phyloP scores from a whole-genome alignment of 495 filamentous ascomycete genomes.

The Penicillium steckii region DNA sequence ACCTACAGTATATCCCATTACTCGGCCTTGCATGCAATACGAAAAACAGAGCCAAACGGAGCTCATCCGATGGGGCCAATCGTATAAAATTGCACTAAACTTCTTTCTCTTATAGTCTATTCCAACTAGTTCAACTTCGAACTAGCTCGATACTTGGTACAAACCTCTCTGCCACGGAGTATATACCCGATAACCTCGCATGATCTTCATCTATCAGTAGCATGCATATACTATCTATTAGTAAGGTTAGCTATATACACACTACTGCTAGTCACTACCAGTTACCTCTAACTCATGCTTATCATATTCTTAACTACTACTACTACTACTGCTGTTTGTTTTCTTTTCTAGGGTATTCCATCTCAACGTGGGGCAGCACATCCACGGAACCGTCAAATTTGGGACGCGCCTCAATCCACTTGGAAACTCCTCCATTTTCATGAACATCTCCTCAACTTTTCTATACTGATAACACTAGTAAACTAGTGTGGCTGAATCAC shows the following conservation, averaged over 20 bases:
- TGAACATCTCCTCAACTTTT: too few species aligned
- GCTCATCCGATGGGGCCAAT: background rate
- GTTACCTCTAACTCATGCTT: too few species aligned
- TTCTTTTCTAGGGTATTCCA: background rate
- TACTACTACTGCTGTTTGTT: too few species aligned
- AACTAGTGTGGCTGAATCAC: too few species aligned
- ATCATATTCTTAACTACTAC: too few species aligned
- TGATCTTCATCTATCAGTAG: slow-evolving; percentile 2
- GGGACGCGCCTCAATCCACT: background rate
- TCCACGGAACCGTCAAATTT: slow-evolving; percentile 3
- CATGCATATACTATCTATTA: too few species aligned
- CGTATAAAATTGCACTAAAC: background rate
- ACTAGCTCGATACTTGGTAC: background rate
- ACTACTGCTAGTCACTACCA: too few species aligned
- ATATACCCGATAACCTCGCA: background rate
- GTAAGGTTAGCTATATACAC: too few species aligned
- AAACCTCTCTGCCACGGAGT: background rate
- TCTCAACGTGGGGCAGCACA: background rate
- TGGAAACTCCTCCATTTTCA: background rate
- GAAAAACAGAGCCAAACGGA: background rate
- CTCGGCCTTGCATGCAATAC: too few species aligned
- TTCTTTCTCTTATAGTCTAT: too few species aligned
- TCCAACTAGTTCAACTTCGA: background rate
- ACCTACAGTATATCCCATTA: background rate
- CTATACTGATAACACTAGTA: too few species aligned